A percentile compares a stretch with the other conserved stretches of the same genome.
These are phyloP conservation scores for Ulota crispa DNA, from an alignment of 225 moss, liverwort and hornwort species.

Conservation along the genomic window DNA sequence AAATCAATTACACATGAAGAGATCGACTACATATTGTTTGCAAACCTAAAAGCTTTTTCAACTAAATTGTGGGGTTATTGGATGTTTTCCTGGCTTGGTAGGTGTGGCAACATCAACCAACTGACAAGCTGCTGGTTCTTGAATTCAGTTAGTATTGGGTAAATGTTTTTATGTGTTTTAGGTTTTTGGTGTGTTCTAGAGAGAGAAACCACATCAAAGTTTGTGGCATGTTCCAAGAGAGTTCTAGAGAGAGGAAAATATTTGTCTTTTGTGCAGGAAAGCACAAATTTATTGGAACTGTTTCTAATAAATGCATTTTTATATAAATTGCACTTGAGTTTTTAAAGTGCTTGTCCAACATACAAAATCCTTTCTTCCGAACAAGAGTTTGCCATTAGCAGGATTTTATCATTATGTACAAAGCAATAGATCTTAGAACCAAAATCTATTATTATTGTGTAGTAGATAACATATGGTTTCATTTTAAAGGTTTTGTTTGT, in stretches of 20 bases:
- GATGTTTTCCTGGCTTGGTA: slow-evolving; percentile 37
- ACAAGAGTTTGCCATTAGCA: too few species aligned
- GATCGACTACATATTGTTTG: not conserved
- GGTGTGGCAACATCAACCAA: slow-evolving; percentile 80
- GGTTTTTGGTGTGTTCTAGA: not conserved
- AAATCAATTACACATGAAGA: too few species aligned
- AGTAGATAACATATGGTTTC: too few species aligned
- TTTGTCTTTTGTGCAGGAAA: not conserved
- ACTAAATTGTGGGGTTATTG: slow-evolving; percentile 12
- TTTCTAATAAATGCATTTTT: not conserved
- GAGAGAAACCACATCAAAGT: not conserved
- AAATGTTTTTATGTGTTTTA: too few species aligned
- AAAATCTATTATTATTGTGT: too few species aligned
- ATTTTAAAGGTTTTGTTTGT: too few species aligned
- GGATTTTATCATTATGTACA: too few species aligned
- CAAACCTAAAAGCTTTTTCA: not conserved
- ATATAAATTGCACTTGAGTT: too few species aligned
- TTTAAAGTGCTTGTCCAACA: too few species aligned
- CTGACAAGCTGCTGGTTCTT: slow-evolving; percentile 50
- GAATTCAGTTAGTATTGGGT: slow-evolving; percentile 49
- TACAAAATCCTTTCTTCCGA: too few species aligned
- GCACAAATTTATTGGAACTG: not conserved
- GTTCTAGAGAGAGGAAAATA: not conserved
- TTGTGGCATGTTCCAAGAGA: not conserved
- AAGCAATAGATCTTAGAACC: too few species aligned